phyloP scores from a whole-genome alignment of 225 moss, liverwort and hornwort species.

The Polytrichum formosum region DNA sequence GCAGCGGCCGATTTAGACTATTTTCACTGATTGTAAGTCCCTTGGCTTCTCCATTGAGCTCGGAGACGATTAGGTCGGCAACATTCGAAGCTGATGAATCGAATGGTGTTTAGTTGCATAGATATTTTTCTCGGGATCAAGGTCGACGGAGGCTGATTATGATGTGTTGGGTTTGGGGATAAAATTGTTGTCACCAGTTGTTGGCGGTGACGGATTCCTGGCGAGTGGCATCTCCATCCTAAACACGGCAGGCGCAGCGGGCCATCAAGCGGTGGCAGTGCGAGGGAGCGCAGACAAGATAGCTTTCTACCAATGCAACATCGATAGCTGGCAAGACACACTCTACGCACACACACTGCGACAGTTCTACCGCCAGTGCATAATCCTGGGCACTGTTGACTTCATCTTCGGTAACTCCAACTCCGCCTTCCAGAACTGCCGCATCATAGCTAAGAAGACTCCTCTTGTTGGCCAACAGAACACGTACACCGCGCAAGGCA shows the following conservation, averaged over 20 bases:
- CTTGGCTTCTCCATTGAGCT: no score
- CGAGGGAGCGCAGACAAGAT: slow-evolving; percentile 58
- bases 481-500: slow-evolving; percentile 57
- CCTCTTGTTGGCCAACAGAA: slow-evolving; percentile 25
- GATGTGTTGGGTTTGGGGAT: no score
- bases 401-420: slow-evolving; percentile 70
- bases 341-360: slow-evolving; percentile 61
- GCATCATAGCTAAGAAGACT: slow-evolving; percentile 40
- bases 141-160: no score
- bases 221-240: slow-evolving; percentile 45
- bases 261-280: slow-evolving; percentile 65
- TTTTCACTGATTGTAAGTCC: no score
- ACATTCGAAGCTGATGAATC: no score
- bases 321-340: slow-evolving; percentile 75
- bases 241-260: slow-evolving; percentile 55
- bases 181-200: slow-evolving; percentile 24
- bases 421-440: slow-evolving; percentile 48
- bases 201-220: slow-evolving; percentile 44
- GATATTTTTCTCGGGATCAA: no score
- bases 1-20: no score
- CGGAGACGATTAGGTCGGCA: no score
- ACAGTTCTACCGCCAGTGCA: slow-evolving; percentile 64
- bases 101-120: no score
- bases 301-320: slow-evolving; percentile 39
- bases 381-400: slow-evolving; percentile 54